Evolutionary conservation across 1,284 basidiomycete genomes (phyloP).

Genomic region (Malassezia arunalokei): DNA sequence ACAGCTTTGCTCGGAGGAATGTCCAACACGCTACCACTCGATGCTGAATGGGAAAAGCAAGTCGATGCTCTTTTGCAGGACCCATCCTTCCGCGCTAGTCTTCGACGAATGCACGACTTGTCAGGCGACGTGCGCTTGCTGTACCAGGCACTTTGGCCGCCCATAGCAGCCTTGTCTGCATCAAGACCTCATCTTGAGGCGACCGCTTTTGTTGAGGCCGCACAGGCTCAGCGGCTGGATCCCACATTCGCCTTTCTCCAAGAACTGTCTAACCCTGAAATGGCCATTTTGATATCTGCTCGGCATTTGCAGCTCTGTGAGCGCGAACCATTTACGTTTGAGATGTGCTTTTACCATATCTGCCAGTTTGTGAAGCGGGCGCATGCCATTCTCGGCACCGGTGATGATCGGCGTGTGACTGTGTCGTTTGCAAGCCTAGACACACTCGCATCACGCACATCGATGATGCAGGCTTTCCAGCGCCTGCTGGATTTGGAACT

Average conservation of each 20-base stretch:
- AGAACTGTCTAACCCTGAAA: slow-evolving; percentile 29
- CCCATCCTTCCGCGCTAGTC: slow-evolving; percentile 12
- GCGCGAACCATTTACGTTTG: slow-evolving; percentile 40
- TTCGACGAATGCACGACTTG: slow-evolving; percentile 23
- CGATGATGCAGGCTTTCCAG: slow-evolving; percentile 15
- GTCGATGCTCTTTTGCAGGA: slow-evolving; percentile 15
- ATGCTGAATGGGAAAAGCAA: not conserved
- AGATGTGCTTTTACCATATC: slow-evolving; percentile 37
- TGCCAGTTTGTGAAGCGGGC: slow-evolving; percentile 22
- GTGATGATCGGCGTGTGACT: not conserved
- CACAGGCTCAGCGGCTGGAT: slow-evolving; percentile 14
- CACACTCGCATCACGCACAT: not conserved
- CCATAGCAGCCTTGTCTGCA: slow-evolving; percentile 8
- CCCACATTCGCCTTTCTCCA: not conserved
- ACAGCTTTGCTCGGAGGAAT: slow-evolving; percentile 13
- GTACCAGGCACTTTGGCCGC: slow-evolving; percentile 14
- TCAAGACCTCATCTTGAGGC: slow-evolving; percentile 8
- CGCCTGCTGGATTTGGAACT: slow-evolving; percentile 15
- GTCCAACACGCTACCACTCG: not conserved
- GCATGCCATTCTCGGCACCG: slow-evolving; percentile 5
- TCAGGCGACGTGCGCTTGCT: slow-evolving; percentile 25
- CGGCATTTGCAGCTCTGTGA: slow-evolving; percentile 36
- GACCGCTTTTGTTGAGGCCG: slow-evolving; percentile 9
- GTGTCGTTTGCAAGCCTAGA: slow-evolving; percentile 3
- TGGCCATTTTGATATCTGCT: slow-evolving; percentile 35